These are phyloP conservation scores for Fusarium sp. DNA, from an alignment of 2,329 filamentous ascomycete species.

Conservation along the genomic window DNA sequence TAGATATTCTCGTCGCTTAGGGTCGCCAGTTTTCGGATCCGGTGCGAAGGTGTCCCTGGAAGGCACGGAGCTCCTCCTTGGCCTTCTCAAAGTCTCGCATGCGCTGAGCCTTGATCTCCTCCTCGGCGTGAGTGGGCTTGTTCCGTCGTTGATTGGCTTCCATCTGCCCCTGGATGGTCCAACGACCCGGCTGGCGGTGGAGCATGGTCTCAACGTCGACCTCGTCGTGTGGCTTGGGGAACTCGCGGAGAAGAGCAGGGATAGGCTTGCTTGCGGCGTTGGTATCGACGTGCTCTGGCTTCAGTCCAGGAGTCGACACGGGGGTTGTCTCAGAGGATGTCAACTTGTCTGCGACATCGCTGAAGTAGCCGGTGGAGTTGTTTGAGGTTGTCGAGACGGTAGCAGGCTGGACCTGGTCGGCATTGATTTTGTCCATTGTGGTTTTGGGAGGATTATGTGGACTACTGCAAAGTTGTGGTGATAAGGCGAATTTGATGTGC, in stretches of 20 bases:
- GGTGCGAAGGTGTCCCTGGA: conserved; percentile 48
- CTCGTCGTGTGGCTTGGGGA: conserved; percentile 59
- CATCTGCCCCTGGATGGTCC: conserved; percentile 57
- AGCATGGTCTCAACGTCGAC: conserved; percentile 62
- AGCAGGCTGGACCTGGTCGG: conserved; percentile 29
- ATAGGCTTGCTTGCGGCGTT: conserved; percentile 51
- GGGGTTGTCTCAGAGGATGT: conserved; percentile 44
- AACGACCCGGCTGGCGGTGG: conserved; percentile 60
- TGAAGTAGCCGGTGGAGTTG: conserved; percentile 41
- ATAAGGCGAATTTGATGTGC: background rate
- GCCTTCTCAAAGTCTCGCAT: conserved; percentile 61
- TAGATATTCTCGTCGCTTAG: conserved; percentile 8
- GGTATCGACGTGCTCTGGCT: conserved; percentile 28
- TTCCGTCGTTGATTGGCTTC: conserved; percentile 52
- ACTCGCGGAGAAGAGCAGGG: conserved; percentile 54
- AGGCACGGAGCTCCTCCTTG: conserved; percentile 64
- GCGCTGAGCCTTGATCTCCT: conserved; percentile 54
- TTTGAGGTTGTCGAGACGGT: conserved; percentile 30
- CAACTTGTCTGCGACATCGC: conserved; percentile 34
- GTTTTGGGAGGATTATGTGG: background rate
- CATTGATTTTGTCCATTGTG: conserved; percentile 21
- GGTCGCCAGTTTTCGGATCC: conserved; percentile 15
- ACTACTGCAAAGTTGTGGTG: background rate
- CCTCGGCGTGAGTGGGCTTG: conserved; percentile 35
- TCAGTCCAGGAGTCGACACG: conserved; percentile 40